Evolutionary conservation across 1,139 yeast species (phyloP), one percentile per base, ranked within the genome.

Genomic region (Entelexis paramagnoliae): DNA sequence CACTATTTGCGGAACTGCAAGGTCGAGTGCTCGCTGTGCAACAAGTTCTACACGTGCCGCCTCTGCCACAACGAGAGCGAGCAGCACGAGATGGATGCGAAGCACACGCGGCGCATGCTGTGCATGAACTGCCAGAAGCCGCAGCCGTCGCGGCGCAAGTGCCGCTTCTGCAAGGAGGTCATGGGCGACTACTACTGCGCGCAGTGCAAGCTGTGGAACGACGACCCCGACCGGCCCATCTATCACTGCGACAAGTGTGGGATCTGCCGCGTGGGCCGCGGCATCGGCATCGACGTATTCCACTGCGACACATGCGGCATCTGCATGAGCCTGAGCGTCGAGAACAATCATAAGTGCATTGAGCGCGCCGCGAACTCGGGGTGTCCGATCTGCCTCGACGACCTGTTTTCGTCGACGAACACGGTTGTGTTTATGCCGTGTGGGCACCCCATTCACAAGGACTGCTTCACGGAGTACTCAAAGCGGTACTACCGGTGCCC

Each of bases 231-330:
- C 43, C 87, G 87, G 63, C 83, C 83, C 56, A 88, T 89, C 28
- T 89, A 88, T 64, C 97, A 89, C 64, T 89, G 97, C 66, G 85
- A 81, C 59, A 84, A 82, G 60, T 89, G 97, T 71, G 96, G 95
- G 0, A 86, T 89, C 51, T 89, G 97, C 64, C 77, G 96, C 14
- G 73, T 89, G 22, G 97, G 97, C 1, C 72, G 83, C 38, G 96
- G 96, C 0, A 68, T 87, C 29, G 94, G 86, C 20, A 82, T 83
- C 59, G 96, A 89, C 66, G 87, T 83, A 63, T 87, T 86, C 70
- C 96, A 88, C 65, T 88, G 96, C 68, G 78, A 82, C 60, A 80
- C 80, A n/a, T 89, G 97, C 66, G 85, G 86, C 61, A 89, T 88
- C 11, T 89, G 97, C 66, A 75, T 89, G 61, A 80, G 91, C 35